Evolutionary conservation across 768 basidiomycete genomes (phyloP).

Genomic region (Neoboletus subvelutipes): DNA sequence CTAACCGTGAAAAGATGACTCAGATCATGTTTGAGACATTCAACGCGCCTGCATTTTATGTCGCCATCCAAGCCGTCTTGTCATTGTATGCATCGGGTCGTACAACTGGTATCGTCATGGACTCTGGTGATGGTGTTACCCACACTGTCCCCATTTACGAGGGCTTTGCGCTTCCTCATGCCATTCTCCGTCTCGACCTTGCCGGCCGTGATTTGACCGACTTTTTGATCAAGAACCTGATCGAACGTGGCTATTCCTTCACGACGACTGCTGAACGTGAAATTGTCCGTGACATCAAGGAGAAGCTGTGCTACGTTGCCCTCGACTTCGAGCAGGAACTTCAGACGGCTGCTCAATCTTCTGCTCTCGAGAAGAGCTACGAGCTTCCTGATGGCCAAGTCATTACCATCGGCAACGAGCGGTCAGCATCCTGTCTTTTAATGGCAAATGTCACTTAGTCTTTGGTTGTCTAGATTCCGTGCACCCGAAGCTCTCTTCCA

Average conservation of each 20-base stretch:
- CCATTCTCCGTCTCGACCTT: slow-evolving; percentile 88
- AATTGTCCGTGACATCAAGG: slow-evolving; percentile 96
- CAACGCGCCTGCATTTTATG: slow-evolving; percentile 74
- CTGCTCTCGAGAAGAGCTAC: slow-evolving; percentile 89
- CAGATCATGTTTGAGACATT: slow-evolving; percentile 83
- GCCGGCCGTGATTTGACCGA: slow-evolving; percentile 92
- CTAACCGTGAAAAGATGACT: slow-evolving; percentile 73
- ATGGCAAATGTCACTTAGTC: neutral
- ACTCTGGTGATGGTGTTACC: slow-evolving; percentile 95
- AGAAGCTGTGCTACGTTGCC: slow-evolving; percentile 90
- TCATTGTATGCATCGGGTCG: slow-evolving; percentile 91
- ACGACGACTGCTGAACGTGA: slow-evolving; percentile 91
- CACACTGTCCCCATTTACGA: slow-evolving; percentile 98
- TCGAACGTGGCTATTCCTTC: slow-evolving; percentile 92
- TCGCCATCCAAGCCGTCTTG: slow-evolving; percentile 71
- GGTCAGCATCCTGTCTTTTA: slow-evolving; percentile 31
- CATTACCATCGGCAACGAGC: slow-evolving; percentile 78
- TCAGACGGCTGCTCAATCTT: slow-evolving; percentile 86
- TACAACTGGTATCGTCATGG: slow-evolving; percentile 92
- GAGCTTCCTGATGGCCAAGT: slow-evolving; percentile 93
- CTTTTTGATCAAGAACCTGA: slow-evolving; percentile 78
- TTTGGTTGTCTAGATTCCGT: slow-evolving; percentile 43
- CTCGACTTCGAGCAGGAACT: slow-evolving; percentile 94
- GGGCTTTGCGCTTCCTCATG: slow-evolving; percentile 89
- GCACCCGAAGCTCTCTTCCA: slow-evolving; percentile 59